phyloP scores from a whole-genome alignment of 2,329 filamentous ascomycete genomes.

The Aureobasidium sp. region DNA sequence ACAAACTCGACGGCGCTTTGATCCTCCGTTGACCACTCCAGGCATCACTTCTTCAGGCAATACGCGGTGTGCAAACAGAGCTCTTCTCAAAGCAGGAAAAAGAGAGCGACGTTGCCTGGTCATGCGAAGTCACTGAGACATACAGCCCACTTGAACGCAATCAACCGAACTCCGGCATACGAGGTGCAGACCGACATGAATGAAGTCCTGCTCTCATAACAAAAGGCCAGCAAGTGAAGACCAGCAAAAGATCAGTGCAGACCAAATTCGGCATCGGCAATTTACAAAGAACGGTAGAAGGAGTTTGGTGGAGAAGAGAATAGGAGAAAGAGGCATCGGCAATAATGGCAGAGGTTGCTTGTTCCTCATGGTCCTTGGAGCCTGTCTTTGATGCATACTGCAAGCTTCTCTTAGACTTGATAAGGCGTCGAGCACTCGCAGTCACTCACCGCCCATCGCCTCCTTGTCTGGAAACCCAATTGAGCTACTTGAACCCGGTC shows the following conservation, averaged over 20 bases:
- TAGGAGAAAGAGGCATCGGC: not conserved
- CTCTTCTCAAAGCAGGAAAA: constrained; percentile 3
- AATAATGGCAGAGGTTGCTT: constrained; percentile 2
- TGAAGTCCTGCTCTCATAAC: not conserved
- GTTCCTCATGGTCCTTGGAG: not conserved
- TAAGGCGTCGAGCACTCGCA: constrained; percentile 14
- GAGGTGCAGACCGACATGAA: constrained; percentile 13
- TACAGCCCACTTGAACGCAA: constrained; percentile 13
- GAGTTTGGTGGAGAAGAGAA: not conserved
- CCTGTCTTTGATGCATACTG: constrained; percentile 14
- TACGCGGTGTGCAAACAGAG: constrained; percentile 12
- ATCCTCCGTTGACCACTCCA: constrained; percentile 5
- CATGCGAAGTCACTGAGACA: constrained; percentile 14
- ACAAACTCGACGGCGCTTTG: not conserved
- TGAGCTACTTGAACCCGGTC: constrained; percentile 10
- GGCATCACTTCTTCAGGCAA: constrained; percentile 2
- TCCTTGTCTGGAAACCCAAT: constrained; percentile 10
- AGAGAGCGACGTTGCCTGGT: constrained; percentile 10
- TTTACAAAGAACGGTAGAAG: not conserved
- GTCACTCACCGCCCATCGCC: constrained; percentile 13
- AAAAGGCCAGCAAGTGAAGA: constrained; percentile 8
- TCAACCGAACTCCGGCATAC: constrained; percentile 14
- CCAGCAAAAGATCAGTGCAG: constrained; percentile 13
- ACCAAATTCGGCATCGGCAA: not conserved
- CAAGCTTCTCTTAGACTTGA: constrained; percentile 14